A percentile compares a stretch with the other conserved stretches of the same genome.
phyloP scores from a whole-genome alignment of 345 rosid species.

The Gossypium bickii region DNA sequence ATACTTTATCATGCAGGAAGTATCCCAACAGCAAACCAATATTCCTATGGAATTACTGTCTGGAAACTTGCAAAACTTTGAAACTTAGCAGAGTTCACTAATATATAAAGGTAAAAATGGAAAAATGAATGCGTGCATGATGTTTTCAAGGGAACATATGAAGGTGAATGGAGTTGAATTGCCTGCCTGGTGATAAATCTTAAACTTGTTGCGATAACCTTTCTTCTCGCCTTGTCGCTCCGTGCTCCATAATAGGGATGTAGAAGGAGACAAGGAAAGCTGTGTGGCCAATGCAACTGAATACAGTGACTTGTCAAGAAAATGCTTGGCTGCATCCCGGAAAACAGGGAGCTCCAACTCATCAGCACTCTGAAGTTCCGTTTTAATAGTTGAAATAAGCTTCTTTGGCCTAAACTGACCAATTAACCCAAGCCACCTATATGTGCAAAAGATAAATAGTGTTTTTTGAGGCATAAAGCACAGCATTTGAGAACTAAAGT shows the following conservation, averaged over 20 bases:
- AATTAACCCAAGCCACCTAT: conserved; percentile 71
- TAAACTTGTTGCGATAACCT: conserved; percentile 51
- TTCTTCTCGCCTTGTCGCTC: conserved; percentile 59
- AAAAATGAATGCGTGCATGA: background rate
- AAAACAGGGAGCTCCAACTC: conserved; percentile 48
- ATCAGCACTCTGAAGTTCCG: conserved; percentile 44
- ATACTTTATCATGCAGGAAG: background rate
- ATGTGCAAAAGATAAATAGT: background rate
- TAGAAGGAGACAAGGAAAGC: conserved; percentile 37
- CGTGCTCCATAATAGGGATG: conserved; percentile 47
- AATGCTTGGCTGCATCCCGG: conserved; percentile 50
- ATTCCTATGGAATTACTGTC: background rate
- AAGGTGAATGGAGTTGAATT: background rate
- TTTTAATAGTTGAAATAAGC: conserved; percentile 53
- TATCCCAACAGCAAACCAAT: background rate
- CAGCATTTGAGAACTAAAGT: background rate
- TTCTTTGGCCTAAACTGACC: conserved; percentile 79
- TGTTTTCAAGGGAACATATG: background rate
- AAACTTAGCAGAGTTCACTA: background rate
- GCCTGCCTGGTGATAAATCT: conserved; percentile 61
- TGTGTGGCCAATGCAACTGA: conserved; percentile 59
- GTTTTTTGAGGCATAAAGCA: background rate
- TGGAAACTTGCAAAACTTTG: background rate
- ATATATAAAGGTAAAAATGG: background rate
- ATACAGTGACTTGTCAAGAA: conserved; percentile 72